Base-by-base conservation (phyloP, 306 rosid genomes). In the Dalbergia cultrata region DNA sequence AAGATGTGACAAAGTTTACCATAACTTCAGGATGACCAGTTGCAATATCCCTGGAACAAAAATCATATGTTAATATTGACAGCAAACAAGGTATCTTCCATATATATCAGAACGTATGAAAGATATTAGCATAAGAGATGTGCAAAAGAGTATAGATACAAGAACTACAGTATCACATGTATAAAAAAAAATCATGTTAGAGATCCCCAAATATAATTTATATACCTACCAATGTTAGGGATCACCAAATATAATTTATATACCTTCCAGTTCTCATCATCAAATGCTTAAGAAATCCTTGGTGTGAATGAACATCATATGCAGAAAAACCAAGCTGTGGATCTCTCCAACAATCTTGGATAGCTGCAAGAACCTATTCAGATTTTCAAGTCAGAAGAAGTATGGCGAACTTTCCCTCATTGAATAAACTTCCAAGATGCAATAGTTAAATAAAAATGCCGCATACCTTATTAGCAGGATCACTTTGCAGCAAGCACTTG, bases 211-310 rank as follows among this genome's bases (percentile, higher is more conserved):
- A 58, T 54, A 70, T 72, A 72, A 58, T 17, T 31, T 49, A 79
- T 33, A 81, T 91, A 95, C 99, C 99, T 93, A 88, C 99, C 99
- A 18, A 26, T 26, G 31, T 26, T 14, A 14, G 16, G 62, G 68
- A 81, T 62, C 53, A 47, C 41, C 49, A 53, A 39, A 58, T 54
- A 70, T 72, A 72, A 58, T 17, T 31, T 49, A 79, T 33, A 81
- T 91, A 95, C 99, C 99, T 93, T 89, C 99, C 99, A 18, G 94
- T 80, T 88, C 97, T 90, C 64, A 95, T 85, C 97, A 95, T 91
- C 81, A 95, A 80, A 91, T 95, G 99, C 97, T 95, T 95, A 31
- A 95, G 85, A 82, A 93, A 95, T 79, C 99, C 99, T 41, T 7
- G 44, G 88, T 95, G 97, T 83, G 94, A 87, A 85, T 86, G 88